These are phyloP conservation scores for Penicillium fimorum DNA, from an alignment of 495 filamentous ascomycete genomes.

Conservation along the genomic window DNA sequence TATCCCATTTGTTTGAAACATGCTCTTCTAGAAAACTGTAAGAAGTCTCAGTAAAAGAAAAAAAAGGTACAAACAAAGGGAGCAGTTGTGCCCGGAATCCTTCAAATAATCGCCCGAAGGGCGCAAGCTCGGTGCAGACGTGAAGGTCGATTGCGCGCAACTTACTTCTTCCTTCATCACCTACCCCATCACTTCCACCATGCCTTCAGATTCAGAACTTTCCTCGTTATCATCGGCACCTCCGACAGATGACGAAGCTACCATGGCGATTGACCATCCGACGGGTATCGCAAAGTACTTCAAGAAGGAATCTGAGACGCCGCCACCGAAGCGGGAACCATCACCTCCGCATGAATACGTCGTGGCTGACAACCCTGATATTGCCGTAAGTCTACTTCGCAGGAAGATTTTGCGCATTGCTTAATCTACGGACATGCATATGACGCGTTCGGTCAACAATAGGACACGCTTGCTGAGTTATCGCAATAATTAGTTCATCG, in stretches of 20 bases:
- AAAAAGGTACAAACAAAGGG: slow-evolving; percentile 6
- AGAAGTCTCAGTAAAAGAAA: neutral
- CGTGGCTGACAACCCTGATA: slow-evolving; percentile 80
- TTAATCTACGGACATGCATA: slow-evolving; percentile 18
- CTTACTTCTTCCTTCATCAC: slow-evolving; percentile 28
- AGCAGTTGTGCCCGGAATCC: slow-evolving; percentile 16
- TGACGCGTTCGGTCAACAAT: slow-evolving; percentile 31
- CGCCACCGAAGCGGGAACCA: slow-evolving; percentile 70
- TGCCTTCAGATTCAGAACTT: slow-evolving; percentile 55
- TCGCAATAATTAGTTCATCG: slow-evolving; percentile 73
- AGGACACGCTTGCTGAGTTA: slow-evolving; percentile 40
- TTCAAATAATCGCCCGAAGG: slow-evolving; percentile 21
- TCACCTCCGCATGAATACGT: slow-evolving; percentile 89
- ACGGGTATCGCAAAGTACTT: slow-evolving; percentile 48
- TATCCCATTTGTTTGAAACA: neutral
- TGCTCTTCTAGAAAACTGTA: neutral
- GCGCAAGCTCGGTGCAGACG: slow-evolving; percentile 31
- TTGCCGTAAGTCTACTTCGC: slow-evolving; percentile 66
- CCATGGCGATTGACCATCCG: slow-evolving; percentile 43
- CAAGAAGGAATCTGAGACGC: slow-evolving; percentile 55
- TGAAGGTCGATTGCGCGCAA: slow-evolving; percentile 32
- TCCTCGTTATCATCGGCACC: slow-evolving; percentile 61
- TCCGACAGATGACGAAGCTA: slow-evolving; percentile 54
- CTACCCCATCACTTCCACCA: slow-evolving; percentile 34
- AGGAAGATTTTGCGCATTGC: neutral